Evolutionary conservation across 352 stramenopile species (phyloP).

Genomic region (Pythium biforme): DNA sequence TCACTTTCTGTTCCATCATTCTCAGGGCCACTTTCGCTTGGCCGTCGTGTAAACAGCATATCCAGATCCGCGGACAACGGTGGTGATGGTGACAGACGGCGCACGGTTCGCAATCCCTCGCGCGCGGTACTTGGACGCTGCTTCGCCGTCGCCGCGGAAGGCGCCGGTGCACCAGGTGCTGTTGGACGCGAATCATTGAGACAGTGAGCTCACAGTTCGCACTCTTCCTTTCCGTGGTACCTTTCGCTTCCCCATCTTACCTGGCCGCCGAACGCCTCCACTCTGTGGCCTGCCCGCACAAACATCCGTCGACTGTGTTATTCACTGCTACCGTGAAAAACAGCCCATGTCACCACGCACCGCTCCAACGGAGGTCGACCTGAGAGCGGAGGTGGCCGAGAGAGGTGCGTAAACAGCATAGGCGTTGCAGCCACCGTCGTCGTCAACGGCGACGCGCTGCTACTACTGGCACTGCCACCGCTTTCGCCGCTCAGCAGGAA

Average conservation of each 20-base stretch:
- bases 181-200: too few relatives aligned
- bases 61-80: not conserved
- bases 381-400: slow-evolving; percentile 1
- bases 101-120: slow-evolving; percentile 29
- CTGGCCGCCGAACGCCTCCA: slow-evolving; percentile 40
- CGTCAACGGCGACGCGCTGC: too few relatives aligned
- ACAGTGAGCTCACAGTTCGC: too few relatives aligned
- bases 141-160: slow-evolving; percentile 23
- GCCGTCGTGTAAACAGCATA: not conserved
- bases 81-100: not conserved
- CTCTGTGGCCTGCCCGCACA: slow-evolving; percentile 44
- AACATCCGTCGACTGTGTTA: too few relatives aligned
- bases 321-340: too few relatives aligned
- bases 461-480: not conserved
- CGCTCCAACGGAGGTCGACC: slow-evolving; percentile 5
- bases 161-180: not conserved
- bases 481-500: not conserved
- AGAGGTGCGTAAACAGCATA: not conserved
- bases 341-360: too few relatives aligned
- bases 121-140: slow-evolving; percentile 50
- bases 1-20: not conserved
- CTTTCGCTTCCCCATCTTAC: slow-evolving; percentile 9
- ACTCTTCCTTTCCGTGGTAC: not conserved
- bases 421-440: too few relatives aligned
- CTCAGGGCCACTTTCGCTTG: not conserved